phyloP scores from a whole-genome alignment of 345 rosid genomes.

The Camelina hispida region DNA sequence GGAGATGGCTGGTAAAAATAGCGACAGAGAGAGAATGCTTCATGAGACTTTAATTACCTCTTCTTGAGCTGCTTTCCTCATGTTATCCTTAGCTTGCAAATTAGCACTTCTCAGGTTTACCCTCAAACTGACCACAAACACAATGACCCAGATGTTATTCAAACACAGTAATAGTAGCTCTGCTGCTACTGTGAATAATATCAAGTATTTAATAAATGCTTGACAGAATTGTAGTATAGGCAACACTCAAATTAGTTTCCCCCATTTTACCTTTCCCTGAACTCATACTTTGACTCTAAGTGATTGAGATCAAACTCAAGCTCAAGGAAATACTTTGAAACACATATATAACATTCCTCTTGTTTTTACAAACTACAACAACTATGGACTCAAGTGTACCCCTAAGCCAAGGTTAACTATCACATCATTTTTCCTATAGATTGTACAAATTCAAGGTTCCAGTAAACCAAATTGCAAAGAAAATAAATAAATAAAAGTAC shows the following conservation, averaged over 20 bases:
- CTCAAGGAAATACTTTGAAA: not conserved
- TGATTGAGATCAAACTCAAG: slow-evolving; percentile 10
- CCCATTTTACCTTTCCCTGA: not conserved
- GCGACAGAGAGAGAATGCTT: not conserved
- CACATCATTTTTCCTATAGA: not conserved
- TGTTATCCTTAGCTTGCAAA: slow-evolving; percentile 85
- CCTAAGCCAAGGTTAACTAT: not conserved
- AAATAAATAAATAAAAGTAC: slow-evolving; percentile 39
- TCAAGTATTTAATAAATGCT: slow-evolving; percentile 8
- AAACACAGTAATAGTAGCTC: not conserved
- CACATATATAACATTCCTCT: not conserved
- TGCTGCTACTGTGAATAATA: slow-evolving; percentile 12
- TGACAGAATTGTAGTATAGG: not conserved
- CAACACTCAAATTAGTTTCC: slow-evolving; percentile 29
- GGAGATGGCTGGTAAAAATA: not conserved
- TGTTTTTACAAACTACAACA: slow-evolving; percentile 1
- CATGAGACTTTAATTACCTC: slow-evolving; percentile 59
- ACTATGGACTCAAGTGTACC: not conserved
- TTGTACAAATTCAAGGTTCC: not conserved
- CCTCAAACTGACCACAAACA: slow-evolving; percentile 60
- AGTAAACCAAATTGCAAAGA: not conserved
- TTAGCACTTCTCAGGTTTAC: slow-evolving; percentile 79
- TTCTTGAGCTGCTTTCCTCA: slow-evolving; percentile 83
- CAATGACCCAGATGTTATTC: not conserved
- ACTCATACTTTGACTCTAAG: not conserved